A percentile compares a stretch with the other conserved stretches of the same genome.
Evolutionary conservation across 306 rosid genomes (phyloP).

Genomic region (Cyamopsis tetragonoloba): DNA sequence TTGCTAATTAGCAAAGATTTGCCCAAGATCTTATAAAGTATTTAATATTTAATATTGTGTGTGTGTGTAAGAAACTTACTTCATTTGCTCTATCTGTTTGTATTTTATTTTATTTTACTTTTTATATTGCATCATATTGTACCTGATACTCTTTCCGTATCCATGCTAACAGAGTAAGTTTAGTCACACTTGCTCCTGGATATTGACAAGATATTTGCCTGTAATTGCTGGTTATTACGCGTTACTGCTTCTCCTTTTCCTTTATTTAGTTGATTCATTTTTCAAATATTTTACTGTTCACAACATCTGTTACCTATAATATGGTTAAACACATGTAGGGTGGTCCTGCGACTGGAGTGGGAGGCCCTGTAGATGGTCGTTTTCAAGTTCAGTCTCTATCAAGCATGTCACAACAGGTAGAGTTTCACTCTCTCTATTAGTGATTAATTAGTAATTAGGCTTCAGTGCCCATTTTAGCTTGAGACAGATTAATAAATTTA

Average conservation of each 20-base stretch:
- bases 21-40: too few species aligned
- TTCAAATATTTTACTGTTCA: background rate
- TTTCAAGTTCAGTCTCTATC: constrained; percentile 39
- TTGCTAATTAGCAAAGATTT: too few species aligned
- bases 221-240: background rate
- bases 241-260: background rate
- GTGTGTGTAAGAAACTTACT: too few species aligned
- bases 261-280: background rate
- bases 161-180: too few species aligned
- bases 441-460: constrained; percentile 17
- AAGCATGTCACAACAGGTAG: constrained; percentile 60
- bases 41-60: too few species aligned
- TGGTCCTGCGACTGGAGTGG: constrained; percentile 47
- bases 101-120: too few species aligned
- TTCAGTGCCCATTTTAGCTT: constrained; percentile 19
- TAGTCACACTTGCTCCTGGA: too few species aligned
- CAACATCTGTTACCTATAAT: constrained; percentile 20
- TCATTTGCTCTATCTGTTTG: too few species aligned
- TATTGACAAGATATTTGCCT: background rate
- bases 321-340: constrained; percentile 44
- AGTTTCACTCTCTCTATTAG: background rate
- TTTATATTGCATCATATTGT: too few species aligned
- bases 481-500: constrained; percentile 16
- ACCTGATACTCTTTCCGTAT: too few species aligned
- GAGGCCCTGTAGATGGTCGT: constrained; percentile 50